phyloP scores from a whole-genome alignment of 495 filamentous ascomycete species.

The Neurospora sp. region DNA sequence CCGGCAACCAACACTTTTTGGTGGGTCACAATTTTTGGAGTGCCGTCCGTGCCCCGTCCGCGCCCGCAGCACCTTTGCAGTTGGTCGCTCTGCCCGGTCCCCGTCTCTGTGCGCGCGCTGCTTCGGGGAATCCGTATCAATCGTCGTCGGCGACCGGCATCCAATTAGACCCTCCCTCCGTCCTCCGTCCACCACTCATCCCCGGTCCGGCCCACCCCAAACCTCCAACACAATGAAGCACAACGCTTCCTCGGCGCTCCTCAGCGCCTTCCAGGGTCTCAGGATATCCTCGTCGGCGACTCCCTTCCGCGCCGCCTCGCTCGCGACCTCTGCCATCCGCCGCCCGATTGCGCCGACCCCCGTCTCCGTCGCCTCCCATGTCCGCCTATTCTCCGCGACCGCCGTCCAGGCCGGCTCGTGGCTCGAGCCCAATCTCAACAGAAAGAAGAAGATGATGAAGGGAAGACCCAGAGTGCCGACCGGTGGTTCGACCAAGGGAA shows the following conservation, averaged over 20 bases:
- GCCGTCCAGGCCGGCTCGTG: constrained; percentile 52
- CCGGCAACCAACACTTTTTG: not conserved
- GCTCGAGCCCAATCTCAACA: constrained; percentile 67
- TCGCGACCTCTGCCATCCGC: constrained; percentile 16
- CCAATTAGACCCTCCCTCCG: not conserved
- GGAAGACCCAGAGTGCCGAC: constrained; percentile 81
- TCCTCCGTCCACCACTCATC: not conserved
- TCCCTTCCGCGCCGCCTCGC: constrained; percentile 17
- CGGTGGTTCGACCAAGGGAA: constrained; percentile 82
- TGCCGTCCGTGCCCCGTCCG: not conserved
- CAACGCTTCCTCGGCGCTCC: constrained; percentile 27
- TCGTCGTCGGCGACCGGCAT: not conserved
- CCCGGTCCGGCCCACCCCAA: not conserved
- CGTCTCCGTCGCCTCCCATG: constrained; percentile 16
- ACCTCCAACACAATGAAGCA: constrained; percentile 28
- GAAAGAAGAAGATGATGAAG: constrained; percentile 79
- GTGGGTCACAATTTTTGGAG: not conserved
- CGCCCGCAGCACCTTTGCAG: not conserved
- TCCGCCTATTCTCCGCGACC: constrained; percentile 66
- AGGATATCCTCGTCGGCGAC: constrained; percentile 25
- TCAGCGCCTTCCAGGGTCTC: constrained; percentile 33
- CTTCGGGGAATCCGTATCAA: not conserved
- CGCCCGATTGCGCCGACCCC: constrained; percentile 3
- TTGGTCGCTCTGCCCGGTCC: not conserved
- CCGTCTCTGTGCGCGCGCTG: not conserved